A percentile compares a stretch with the other conserved stretches of the same genome.
Conservation (phyloP, 2,329 filamentous ascomycete species). For the Exophiala dermatitidis region DNA sequence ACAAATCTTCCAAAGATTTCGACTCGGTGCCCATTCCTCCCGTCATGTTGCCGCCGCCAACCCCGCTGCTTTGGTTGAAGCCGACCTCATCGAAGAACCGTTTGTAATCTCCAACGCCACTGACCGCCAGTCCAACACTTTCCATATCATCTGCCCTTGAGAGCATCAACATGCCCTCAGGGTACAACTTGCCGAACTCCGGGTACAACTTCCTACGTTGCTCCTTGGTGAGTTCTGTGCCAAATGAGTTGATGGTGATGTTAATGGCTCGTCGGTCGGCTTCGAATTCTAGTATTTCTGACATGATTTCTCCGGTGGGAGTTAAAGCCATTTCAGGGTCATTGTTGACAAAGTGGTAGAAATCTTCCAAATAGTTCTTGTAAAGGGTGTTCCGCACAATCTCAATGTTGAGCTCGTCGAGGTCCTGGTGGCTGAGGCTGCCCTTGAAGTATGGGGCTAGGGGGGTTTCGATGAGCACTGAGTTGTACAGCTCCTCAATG, state of each 20-base stretch:
- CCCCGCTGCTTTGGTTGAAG: slow-evolving; percentile 63
- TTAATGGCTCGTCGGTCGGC: slow-evolving; percentile 96
- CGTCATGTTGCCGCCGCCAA: slow-evolving; percentile 74
- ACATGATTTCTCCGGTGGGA: slow-evolving; percentile 90
- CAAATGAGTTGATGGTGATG: slow-evolving; percentile 97
- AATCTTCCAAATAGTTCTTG: slow-evolving; percentile 99
- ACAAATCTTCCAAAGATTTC: slow-evolving; percentile 90
- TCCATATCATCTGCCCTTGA: slow-evolving; percentile 92
- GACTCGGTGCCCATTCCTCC: slow-evolving; percentile 72
- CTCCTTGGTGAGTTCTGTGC: slow-evolving; percentile 86
- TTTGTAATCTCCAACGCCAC: slow-evolving; percentile 90
- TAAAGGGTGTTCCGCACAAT: slow-evolving; percentile 97
- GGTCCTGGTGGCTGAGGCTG: slow-evolving; percentile 87
- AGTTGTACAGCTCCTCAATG: slow-evolving; percentile 98
- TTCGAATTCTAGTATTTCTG: slow-evolving; percentile 91
- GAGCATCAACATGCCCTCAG: slow-evolving; percentile 90
- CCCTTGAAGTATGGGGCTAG: slow-evolving; percentile 96
- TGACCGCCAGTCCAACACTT: slow-evolving; percentile 85
- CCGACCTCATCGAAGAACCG: slow-evolving; percentile 90
- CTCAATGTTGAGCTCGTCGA: slow-evolving; percentile 98
- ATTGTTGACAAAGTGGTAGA: slow-evolving; percentile 87
- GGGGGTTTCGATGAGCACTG: slow-evolving; percentile 91
- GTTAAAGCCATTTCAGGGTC: slow-evolving; percentile 79
- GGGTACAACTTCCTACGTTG: slow-evolving; percentile 97
- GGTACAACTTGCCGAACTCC: slow-evolving; percentile 80